A percentile compares a stretch with the other conserved stretches of the same genome.
phyloP scores from a whole-genome alignment of 2,329 filamentous ascomycete genomes.

The Neurospora crassa region DNA sequence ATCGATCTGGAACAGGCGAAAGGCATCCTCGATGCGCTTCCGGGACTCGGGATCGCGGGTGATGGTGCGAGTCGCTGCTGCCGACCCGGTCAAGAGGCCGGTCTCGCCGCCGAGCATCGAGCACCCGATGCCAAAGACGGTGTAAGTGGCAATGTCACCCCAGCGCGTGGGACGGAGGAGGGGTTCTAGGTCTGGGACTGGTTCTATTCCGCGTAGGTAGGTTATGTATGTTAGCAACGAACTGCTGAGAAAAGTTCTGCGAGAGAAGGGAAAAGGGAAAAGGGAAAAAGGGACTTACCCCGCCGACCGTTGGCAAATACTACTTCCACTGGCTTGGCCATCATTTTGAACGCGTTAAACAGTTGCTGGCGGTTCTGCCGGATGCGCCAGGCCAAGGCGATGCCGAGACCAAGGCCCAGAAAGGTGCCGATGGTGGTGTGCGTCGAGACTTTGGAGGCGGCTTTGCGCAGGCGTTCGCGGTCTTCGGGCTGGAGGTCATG shows the following conservation, averaged over 20 bases:
- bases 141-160: constrained; percentile 53
- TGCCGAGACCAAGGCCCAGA: constrained; percentile 48
- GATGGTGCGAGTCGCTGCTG: constrained; percentile 43
- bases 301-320: constrained; percentile 51
- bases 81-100: constrained; percentile 48
- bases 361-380: constrained; percentile 45
- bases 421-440: constrained; percentile 50
- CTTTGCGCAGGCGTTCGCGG: constrained; percentile 45
- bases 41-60: constrained; percentile 41
- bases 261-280: not conserved
- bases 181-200: constrained; percentile 51
- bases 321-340: constrained; percentile 52
- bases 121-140: constrained; percentile 51
- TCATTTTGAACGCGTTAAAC: constrained; percentile 51
- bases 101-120: constrained; percentile 56
- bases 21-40: constrained; percentile 52
- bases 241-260: too few species aligned
- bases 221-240: too few species aligned
- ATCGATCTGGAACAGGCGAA: constrained; percentile 52
- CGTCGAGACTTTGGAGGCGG: constrained; percentile 43
- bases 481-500: constrained; percentile 45
- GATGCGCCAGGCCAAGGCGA: constrained; percentile 47
- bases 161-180: constrained; percentile 45
- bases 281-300: constrained; percentile 26
- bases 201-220: constrained; percentile 25